Conservation (phyloP, 2,329 filamentous ascomycete species). For the Chrysoporthe cubensis region DNA sequence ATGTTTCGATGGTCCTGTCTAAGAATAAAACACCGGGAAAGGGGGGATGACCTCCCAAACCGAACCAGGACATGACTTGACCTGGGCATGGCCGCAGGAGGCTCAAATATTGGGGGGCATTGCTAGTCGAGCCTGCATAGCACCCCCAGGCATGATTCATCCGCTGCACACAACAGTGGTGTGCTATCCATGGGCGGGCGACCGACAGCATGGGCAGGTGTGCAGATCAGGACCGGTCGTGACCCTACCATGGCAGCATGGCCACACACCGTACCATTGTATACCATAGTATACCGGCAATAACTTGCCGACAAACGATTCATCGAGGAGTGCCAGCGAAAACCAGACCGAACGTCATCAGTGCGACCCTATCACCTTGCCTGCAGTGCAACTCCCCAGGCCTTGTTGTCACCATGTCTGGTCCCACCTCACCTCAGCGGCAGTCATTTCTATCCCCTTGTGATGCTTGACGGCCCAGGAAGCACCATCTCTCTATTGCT, state of each 20-base stretch:
- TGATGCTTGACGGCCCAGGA: background rate
- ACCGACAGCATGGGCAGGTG: background rate
- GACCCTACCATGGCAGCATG: background rate
- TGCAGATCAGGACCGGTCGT: background rate
- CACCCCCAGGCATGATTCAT: background rate
- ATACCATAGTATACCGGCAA: background rate
- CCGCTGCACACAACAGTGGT: background rate
- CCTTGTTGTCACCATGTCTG: background rate
- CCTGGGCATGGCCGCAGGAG: background rate
- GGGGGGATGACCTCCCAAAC: background rate
- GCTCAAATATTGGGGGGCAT: background rate
- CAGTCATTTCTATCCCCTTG: background rate
- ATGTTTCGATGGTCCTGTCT: background rate
- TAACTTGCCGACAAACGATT: background rate
- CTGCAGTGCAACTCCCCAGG: background rate
- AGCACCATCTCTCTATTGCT: background rate
- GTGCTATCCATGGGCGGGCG: background rate
- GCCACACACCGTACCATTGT: background rate
- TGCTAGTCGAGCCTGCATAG: background rate
- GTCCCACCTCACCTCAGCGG: background rate
- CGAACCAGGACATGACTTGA: background rate
- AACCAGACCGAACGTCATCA: conserved; percentile 1
- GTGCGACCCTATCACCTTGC: background rate
- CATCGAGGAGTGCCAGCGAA: background rate
- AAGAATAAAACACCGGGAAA: background rate